These are phyloP conservation scores for Phialemoniopsis sp. DNA, from an alignment of 2,329 filamentous ascomycete species.

Conservation along the genomic window DNA sequence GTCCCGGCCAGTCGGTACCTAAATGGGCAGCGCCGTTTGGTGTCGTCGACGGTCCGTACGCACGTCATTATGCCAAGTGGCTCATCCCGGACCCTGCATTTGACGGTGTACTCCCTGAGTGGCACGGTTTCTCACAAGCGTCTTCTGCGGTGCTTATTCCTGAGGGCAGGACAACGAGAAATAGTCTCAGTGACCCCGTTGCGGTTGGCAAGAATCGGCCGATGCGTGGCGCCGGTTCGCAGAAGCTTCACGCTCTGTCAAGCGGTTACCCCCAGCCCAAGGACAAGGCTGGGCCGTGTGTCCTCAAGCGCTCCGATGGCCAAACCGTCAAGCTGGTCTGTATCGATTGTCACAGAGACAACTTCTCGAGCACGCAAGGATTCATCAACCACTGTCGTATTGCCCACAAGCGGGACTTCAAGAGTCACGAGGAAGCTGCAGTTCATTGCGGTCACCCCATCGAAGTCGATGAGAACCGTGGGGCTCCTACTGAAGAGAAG, in stretches of 20 bases:
- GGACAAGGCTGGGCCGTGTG: conserved; percentile 77
- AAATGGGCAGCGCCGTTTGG: conserved; percentile 84
- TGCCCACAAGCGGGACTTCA: conserved; percentile 87
- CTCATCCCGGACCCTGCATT: conserved; percentile 85
- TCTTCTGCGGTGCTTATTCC: conserved; percentile 32
- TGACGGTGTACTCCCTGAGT: conserved; percentile 59
- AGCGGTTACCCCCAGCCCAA: conserved; percentile 70
- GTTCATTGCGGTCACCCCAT: conserved; percentile 81
- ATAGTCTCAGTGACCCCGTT: conserved; percentile 58
- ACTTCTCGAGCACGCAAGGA: conserved; percentile 96
- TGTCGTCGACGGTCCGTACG: conserved; percentile 87
- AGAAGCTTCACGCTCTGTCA: conserved; percentile 66
- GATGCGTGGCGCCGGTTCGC: conserved; percentile 44
- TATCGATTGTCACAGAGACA: conserved; percentile 79
- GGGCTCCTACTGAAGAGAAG: conserved; percentile 38
- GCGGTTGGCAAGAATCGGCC: conserved; percentile 43
- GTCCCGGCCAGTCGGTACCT: conserved; percentile 61
- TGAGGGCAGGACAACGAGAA: conserved; percentile 77
- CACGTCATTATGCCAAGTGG: conserved; percentile 94
- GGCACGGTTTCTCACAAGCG: conserved; percentile 34
- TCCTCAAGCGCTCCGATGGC: conserved; percentile 82
- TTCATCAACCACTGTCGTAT: conserved; percentile 99
- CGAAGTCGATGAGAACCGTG: conserved; percentile 59
- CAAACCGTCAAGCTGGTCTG: conserved; percentile 88
- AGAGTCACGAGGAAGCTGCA: conserved; percentile 93